Base-by-base conservation (phyloP, 2,329 filamentous ascomycete species). In the Domatiomyces globalis region DNA sequence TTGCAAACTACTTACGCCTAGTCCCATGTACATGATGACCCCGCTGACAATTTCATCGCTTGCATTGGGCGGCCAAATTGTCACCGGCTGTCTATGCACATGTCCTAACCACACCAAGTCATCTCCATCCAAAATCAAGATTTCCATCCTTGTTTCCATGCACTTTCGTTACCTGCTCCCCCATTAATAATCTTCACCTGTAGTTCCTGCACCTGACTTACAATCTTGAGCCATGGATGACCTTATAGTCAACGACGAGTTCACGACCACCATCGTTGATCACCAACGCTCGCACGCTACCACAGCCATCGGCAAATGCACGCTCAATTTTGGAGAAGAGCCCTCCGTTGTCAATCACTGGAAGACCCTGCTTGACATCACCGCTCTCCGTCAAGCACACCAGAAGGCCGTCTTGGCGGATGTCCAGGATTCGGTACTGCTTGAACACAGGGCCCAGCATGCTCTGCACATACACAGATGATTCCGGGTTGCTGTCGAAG, bases 381-480 rank as follows among this genome's bases (percentile, higher is more conserved):
- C 92, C 89, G 60, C 84, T 87, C 84, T 98, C 92, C 68, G 92
- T 98, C 89, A 98, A 96, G 77, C 89, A 89, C 61, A 94, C 87
- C 66, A 98, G 71, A 62, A 74, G 72, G 66, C 78, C 77, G 64
- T 83, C 89, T 61, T 94, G 86, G 71, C 88, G 83, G 71, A 98
- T 84, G 77, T 98, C 92, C 57, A 98, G 84, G 69, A 98, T 90
- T 67, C 92, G 89, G 84, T 98, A 98, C 80, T 96, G 92, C 87
- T 96, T 96, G 87, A 96, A 95, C 76, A 96, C 83, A 59, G 92
- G 92, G 64, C 90, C 92, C 62, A 94, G 85, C 88, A 98, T 96
- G 76, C 90, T 96, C 84, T 98, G 92, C 66, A 98, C 90, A 59
- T 96, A 82, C 56, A 98, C 92, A 63, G 87, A 95, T 63, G 90